Conservation (phyloP, 2,329 filamentous ascomycete genomes). For the Nemania diffusa region DNA sequence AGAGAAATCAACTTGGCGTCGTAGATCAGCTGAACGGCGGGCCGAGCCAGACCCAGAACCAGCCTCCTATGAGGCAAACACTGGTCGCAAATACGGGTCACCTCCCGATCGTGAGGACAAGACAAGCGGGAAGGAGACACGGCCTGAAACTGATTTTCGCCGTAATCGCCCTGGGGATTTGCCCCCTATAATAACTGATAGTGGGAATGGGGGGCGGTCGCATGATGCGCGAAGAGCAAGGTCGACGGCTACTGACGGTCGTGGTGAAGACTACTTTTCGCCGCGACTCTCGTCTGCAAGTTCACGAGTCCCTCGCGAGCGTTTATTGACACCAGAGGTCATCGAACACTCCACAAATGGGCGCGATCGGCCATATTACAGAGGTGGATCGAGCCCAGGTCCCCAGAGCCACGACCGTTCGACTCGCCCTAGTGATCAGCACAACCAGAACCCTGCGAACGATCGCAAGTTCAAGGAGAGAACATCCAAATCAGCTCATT, state of each 20-base stretch:
- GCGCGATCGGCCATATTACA: slow-evolving; percentile 47
- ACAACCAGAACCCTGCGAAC: slow-evolving; percentile 38
- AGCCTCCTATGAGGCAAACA: slow-evolving; percentile 55
- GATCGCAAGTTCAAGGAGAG: slow-evolving; percentile 42
- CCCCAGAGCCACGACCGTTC: slow-evolving; percentile 40
- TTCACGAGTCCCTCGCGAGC: slow-evolving; percentile 49
- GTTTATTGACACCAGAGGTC: slow-evolving; percentile 60
- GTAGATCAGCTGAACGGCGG: slow-evolving; percentile 36
- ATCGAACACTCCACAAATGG: slow-evolving; percentile 49
- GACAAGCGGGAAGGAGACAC: slow-evolving; percentile 36
- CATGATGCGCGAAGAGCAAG: slow-evolving; percentile 42
- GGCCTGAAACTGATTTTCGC: slow-evolving; percentile 40
- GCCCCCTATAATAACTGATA: slow-evolving; percentile 48
- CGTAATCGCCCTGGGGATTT: slow-evolving; percentile 45
- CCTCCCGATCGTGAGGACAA: slow-evolving; percentile 46
- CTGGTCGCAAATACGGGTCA: slow-evolving; percentile 54
- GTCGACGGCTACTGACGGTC: slow-evolving; percentile 41
- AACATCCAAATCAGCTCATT: slow-evolving; percentile 31
- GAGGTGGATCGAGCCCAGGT: slow-evolving; percentile 40
- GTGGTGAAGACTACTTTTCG: slow-evolving; percentile 51
- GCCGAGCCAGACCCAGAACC: slow-evolving; percentile 38
- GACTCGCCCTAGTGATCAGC: slow-evolving; percentile 38
- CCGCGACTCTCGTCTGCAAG: slow-evolving; percentile 41
- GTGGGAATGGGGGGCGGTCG: slow-evolving; percentile 30
- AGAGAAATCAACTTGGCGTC: slow-evolving; percentile 34